phyloP scores from a whole-genome alignment of 805 yeast species.

The Candida tallmaniae region DNA sequence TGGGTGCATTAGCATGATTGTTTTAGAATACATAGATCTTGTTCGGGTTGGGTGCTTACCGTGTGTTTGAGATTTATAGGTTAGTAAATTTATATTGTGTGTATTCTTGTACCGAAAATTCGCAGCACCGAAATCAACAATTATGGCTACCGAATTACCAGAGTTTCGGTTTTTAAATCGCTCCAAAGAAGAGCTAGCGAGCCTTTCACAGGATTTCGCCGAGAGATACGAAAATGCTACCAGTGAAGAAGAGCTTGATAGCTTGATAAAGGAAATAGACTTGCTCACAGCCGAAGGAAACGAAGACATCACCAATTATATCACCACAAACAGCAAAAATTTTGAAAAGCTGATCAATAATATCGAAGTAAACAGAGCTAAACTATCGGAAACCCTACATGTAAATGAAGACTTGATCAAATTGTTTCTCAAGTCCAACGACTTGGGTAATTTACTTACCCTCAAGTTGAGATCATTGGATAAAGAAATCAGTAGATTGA shows the following conservation, averaged over 20 bases:
- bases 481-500: constrained; percentile 61
- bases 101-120: too few relatives aligned
- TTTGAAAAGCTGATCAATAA: constrained; percentile 38
- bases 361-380: constrained; percentile 58
- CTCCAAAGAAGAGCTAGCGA: neutral
- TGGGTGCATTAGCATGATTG: constrained; percentile 36
- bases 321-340: constrained; percentile 20
- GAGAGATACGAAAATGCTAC: constrained; percentile 13
- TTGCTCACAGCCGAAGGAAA: constrained; percentile 19
- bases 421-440: constrained; percentile 56
- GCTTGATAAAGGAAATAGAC: constrained; percentile 26
- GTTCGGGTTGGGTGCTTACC: too few relatives aligned
- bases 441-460: constrained; percentile 63
- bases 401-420: constrained; percentile 53
- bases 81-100: too few relatives aligned
- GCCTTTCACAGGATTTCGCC: neutral
- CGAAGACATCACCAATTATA: constrained; percentile 21
- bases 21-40: too few relatives aligned
- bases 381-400: constrained; percentile 55
- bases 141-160: too few relatives aligned
- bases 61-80: too few relatives aligned
- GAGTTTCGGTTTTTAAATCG: neutral
- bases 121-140: too few relatives aligned
- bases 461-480: constrained; percentile 67
- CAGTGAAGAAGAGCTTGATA: constrained; percentile 25